Evolutionary conservation across 768 basidiomycete species (phyloP).

Genomic region (Porpolomopsis calyptriformis): DNA sequence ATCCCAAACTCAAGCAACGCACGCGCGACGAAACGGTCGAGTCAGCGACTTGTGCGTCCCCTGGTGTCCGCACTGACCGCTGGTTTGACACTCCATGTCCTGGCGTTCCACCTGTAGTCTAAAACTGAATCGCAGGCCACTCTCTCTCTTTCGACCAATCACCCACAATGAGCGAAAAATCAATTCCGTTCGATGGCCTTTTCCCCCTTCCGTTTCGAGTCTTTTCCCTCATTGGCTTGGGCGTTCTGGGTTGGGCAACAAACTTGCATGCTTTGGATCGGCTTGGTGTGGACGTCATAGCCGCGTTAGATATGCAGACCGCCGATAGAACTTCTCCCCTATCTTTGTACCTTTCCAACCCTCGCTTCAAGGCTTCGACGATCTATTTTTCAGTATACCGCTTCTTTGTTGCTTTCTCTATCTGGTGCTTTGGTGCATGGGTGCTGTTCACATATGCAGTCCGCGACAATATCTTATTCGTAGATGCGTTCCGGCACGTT

Average conservation of each 20-base stretch:
- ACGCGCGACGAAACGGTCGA: constrained; percentile 1
- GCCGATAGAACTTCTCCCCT: constrained; percentile 21
- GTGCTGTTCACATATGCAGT: constrained; percentile 51
- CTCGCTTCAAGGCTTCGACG: constrained; percentile 22
- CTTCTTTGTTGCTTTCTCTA: constrained; percentile 48
- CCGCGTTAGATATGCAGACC: constrained; percentile 56
- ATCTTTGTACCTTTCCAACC: constrained; percentile 19
- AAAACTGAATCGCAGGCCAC: no score
- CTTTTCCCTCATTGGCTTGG: constrained; percentile 65
- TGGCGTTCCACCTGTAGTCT: no score
- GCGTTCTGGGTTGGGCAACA: constrained; percentile 83
- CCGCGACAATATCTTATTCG: constrained; percentile 41
- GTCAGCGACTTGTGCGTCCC: no score
- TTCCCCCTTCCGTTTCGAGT: constrained; percentile 94
- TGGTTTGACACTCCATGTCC: no score
- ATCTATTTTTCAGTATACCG: constrained; percentile 55
- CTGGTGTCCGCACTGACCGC: no score
- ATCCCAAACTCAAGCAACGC: no score
- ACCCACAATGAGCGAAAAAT: constrained; percentile 10
- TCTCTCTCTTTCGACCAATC: neutral
- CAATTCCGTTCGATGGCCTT: constrained; percentile 38
- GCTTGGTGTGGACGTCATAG: constrained; percentile 62
- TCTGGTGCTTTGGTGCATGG: constrained; percentile 63
- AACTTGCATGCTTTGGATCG: constrained; percentile 79
- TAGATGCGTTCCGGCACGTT: constrained; percentile 70